A percentile compares a stretch with the other conserved stretches of the same genome.
phyloP scores from a whole-genome alignment of 2,329 filamentous ascomycete species.

The Epichloe elymi region DNA sequence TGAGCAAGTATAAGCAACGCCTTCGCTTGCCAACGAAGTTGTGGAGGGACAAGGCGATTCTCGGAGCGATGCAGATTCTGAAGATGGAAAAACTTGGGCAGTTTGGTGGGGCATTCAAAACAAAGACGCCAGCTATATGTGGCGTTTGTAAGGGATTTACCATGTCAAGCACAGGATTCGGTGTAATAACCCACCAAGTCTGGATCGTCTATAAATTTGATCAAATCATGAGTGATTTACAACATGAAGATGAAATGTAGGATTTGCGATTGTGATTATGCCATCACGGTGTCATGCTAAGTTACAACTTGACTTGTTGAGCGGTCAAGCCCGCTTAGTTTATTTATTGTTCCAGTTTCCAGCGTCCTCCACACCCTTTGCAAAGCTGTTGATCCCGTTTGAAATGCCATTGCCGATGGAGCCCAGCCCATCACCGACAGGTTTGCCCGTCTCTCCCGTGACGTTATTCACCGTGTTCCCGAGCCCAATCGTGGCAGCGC shows the following conservation, averaged over 20 bases:
- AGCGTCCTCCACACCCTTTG: conserved; percentile 43
- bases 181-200: no score
- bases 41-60: no score
- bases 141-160: background rate
- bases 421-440: conserved; percentile 41
- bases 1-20: conserved; percentile 50
- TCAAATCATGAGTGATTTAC: background rate
- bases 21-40: background rate
- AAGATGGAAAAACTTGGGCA: background rate
- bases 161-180: background rate
- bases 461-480: conserved; percentile 41
- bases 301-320: background rate
- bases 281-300: background rate
- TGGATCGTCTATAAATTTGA: background rate
- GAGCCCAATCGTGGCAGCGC: conserved; percentile 42
- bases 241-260: no score
- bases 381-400: conserved; percentile 33
- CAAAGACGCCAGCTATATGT: background rate
- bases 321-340: background rate
- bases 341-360: conserved; percentile 39
- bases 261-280: background rate
- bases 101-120: background rate
- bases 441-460: conserved; percentile 39
- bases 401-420: conserved; percentile 40
- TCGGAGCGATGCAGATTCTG: background rate